Conservation (phyloP, 768 basidiomycete genomes). For the Dioszegia hungarica region DNA sequence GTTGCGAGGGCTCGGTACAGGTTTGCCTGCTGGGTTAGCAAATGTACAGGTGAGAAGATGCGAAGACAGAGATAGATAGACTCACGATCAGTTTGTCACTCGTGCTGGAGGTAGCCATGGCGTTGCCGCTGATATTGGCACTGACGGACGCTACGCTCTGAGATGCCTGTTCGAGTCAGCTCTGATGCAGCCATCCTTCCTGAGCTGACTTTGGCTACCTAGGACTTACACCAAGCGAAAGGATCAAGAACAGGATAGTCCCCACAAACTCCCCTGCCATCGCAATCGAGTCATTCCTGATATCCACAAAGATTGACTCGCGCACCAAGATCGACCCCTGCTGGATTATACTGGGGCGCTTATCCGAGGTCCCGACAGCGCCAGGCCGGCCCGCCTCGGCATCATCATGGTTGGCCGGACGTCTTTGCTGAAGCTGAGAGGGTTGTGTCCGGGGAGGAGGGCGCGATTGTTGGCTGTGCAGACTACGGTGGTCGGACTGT, state of each 20-base stretch:
- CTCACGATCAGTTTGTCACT: slow-evolving; percentile 22
- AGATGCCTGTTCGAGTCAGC: no score
- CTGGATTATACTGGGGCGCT: background rate
- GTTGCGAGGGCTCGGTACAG: slow-evolving; percentile 39
- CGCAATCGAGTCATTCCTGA: slow-evolving; percentile 23
- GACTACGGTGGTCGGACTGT: background rate
- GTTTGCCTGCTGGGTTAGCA: slow-evolving; percentile 27
- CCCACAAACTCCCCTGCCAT: slow-evolving; percentile 44
- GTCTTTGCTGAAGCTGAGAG: background rate
- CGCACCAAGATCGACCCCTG: slow-evolving; percentile 3
- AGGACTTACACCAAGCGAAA: slow-evolving; percentile 37
- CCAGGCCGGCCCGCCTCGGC: background rate
- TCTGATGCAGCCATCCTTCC: no score
- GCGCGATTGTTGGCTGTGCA: background rate
- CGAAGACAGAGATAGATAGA: background rate
- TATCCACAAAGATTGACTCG: slow-evolving; percentile 8
- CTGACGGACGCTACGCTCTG: slow-evolving; percentile 33
- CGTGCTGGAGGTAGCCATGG: slow-evolving; percentile 13
- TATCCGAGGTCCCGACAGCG: background rate
- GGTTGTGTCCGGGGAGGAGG: background rate
- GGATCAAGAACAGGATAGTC: slow-evolving; percentile 41
- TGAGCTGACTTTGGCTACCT: no score
- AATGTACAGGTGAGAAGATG: no score
- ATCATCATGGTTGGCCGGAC: background rate
- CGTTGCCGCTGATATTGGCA: slow-evolving; percentile 2